Conservation (phyloP, 768 basidiomycete genomes). For the Podaxis carcinomalis region DNA sequence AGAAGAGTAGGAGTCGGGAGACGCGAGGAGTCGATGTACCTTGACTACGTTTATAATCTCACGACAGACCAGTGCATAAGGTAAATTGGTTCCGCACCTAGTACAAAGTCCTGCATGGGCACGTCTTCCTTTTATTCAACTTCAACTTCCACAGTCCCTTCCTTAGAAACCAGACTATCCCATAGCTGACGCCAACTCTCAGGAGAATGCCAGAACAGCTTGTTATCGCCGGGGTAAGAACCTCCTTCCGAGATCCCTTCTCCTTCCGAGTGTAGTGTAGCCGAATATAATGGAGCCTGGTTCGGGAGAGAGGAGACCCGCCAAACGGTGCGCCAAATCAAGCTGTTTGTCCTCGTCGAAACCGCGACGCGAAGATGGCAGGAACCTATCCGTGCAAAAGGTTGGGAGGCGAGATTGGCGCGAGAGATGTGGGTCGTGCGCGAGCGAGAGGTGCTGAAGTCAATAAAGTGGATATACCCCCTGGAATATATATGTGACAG, state of each 20-base stretch:
- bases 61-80: not conserved
- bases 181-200: not conserved
- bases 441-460: not conserved
- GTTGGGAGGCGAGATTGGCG: slow-evolving; percentile 19
- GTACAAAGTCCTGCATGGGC: not conserved
- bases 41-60: not conserved
- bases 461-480: slow-evolving; percentile 43
- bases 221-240: not conserved
- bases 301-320: not conserved
- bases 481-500: slow-evolving; percentile 47
- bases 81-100: not conserved
- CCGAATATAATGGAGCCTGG: not conserved
- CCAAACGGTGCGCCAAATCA: not conserved
- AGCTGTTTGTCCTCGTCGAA: slow-evolving; percentile 23
- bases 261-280: not conserved
- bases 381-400: slow-evolving; percentile 38
- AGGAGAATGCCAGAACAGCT: not conserved
- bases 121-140: not conserved
- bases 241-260: not conserved
- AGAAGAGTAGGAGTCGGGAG: too few relatives aligned
- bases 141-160: not conserved
- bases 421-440: not conserved
- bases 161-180: not conserved
- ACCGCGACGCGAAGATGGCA: slow-evolving; percentile 35
- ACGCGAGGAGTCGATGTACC: not conserved